These are phyloP conservation scores for Amorphotheca resinae DNA, from an alignment of 495 filamentous ascomycete genomes.

Conservation along the genomic window DNA sequence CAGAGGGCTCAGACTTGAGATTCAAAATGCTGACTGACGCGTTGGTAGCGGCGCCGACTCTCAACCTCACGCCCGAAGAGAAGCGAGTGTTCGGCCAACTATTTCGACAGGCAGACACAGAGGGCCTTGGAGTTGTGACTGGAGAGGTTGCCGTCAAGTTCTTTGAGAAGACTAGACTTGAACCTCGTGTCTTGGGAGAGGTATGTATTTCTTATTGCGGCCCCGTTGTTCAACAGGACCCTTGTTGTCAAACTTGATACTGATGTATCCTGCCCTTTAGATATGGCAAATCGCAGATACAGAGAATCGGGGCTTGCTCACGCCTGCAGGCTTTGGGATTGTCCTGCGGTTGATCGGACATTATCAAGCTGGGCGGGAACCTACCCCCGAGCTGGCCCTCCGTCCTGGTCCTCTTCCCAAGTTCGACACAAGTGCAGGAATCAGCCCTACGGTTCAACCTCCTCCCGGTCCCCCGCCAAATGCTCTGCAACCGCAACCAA, in stretches of 20 bases:
- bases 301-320: slow-evolving; percentile 89
- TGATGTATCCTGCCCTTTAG: slow-evolving; percentile 30
- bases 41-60: slow-evolving; percentile 45
- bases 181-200: slow-evolving; percentile 77
- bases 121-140: slow-evolving; percentile 84
- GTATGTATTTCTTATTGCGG: slow-evolving; percentile 32
- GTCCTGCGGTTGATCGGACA: slow-evolving; percentile 90
- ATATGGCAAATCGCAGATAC: slow-evolving; percentile 99
- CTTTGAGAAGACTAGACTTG: slow-evolving; percentile 88
- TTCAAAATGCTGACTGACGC: background rate
- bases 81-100: slow-evolving; percentile 86
- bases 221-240: background rate
- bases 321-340: slow-evolving; percentile 79
- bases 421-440: slow-evolving; percentile 50
- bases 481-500: slow-evolving; percentile 47
- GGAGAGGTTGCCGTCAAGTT: slow-evolving; percentile 95
- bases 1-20: background rate
- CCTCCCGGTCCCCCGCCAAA: slow-evolving; percentile 41
- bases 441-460: slow-evolving; percentile 25
- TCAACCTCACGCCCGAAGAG: slow-evolving; percentile 85
- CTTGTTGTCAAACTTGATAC: slow-evolving; percentile 2
- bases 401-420: slow-evolving; percentile 77
- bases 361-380: slow-evolving; percentile 74
- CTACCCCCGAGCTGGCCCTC: slow-evolving; percentile 58
- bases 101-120: slow-evolving; percentile 79